Base-by-base conservation (phyloP, 2,329 filamentous ascomycete genomes). In the Botrytis medusae region DNA sequence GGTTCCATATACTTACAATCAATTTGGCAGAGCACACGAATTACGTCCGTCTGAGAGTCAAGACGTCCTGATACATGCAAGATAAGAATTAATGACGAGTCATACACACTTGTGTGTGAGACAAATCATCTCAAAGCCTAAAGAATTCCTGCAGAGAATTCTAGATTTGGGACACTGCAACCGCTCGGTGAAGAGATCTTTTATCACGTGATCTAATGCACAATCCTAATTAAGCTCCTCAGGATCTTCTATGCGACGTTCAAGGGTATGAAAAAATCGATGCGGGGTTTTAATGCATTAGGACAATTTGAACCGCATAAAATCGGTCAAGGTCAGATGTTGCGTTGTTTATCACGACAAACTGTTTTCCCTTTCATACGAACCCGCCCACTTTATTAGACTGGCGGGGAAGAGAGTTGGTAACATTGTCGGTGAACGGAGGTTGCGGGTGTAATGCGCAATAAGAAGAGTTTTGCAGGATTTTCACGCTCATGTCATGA, bases 341-440 rank as follows among this genome's bases (percentile, higher is more conserved):
- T 71, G 69, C 44, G 44, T 51, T 64, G 69, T 64, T 69, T 68
- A n/a, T 59, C 48, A 69, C 48, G 65, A 69, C 48, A 69, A 69
- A 69, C 65, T 69, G 29, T 71, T 51, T 64, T 42, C 18, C n/a
- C 32, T 61, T 37, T 44, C 68, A 46, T 25, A 40, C 25, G 51
- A 59, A 59, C 57, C 32, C 40, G 69, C 25, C 69, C 69, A 71
- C 59, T 71, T 71, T 71, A 71, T 71, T 71, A 71, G 69, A 44
- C 37, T 51, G 69, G 40, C 54, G 44, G 69, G 69, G 59, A 37
- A 62, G 29, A 29, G 48, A 59, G 16, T 40, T 61, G 37, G 25
- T 44, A 51, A 40, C 29, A 63, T 64, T 71, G 70, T 72, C 70
- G 70, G 70, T 72, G 70, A 70, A 57, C 46, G 59, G 59, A 54